Evolutionary conservation across 768 basidiomycete genomes (phyloP).

Genomic region (Naganishia kalamii): DNA sequence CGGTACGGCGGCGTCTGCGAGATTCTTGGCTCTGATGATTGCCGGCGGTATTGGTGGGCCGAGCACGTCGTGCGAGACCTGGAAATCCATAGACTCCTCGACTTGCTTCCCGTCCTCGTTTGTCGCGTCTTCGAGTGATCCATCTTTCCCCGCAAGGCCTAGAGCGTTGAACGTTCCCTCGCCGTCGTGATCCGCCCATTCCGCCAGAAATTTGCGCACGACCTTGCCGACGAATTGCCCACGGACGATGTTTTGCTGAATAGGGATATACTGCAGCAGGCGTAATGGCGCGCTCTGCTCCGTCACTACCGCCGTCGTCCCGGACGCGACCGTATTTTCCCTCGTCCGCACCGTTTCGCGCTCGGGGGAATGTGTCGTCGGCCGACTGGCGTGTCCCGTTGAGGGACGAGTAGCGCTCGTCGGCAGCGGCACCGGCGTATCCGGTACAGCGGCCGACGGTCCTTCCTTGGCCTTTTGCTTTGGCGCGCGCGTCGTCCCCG

Average conservation of each 20-base stretch:
- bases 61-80: constrained; percentile 15
- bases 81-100: neutral
- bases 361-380: constrained; percentile 7
- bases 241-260: constrained; percentile 13
- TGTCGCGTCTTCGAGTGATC: too few relatives aligned
- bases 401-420: constrained; percentile 1
- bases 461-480: constrained; percentile 7
- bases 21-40: constrained; percentile 26
- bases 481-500: neutral
- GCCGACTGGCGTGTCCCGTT: constrained; percentile 2
- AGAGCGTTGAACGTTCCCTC: neutral
- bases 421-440: neutral
- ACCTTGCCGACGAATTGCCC: neutral
- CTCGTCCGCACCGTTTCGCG: neutral
- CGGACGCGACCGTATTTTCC: constrained; percentile 1
- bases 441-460: neutral
- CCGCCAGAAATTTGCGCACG: constrained; percentile 26
- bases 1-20: constrained; percentile 25
- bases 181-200: constrained; percentile 32
- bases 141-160: neutral
- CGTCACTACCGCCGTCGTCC: neutral
- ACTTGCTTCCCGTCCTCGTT: too few relatives aligned
- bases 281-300: constrained; percentile 11
- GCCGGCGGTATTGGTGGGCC: constrained; percentile 42
- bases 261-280: constrained; percentile 40